phyloP scores from a whole-genome alignment of 148 eudicot species.

The Pouteria glomerata region DNA sequence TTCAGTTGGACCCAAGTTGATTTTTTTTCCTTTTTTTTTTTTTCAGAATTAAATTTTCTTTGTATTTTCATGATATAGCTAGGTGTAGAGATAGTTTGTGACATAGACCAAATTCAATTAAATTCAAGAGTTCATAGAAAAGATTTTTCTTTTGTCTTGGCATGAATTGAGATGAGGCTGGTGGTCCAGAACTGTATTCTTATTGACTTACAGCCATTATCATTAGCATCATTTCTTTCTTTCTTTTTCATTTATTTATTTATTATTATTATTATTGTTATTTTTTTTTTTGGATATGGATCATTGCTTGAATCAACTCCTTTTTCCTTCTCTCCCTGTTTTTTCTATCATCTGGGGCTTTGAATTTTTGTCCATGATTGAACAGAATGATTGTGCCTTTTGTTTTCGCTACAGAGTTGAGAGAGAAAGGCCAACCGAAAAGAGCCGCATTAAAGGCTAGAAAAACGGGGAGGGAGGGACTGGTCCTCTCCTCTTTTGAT shows the following conservation, averaged over 20 bases:
- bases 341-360: background rate
- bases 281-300: too few relatives aligned
- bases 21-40: background rate
- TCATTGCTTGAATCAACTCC: too few relatives aligned
- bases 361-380: slow-evolving; percentile 11
- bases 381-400: background rate
- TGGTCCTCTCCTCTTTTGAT: background rate
- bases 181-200: background rate
- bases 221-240: slow-evolving; percentile 3
- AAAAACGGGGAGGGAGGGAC: background rate
- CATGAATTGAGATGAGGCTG: background rate
- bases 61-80: slow-evolving; percentile 8
- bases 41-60: background rate
- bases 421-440: background rate
- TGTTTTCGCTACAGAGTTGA: slow-evolving; percentile 5
- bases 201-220: slow-evolving; percentile 22
- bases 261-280: too few relatives aligned
- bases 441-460: background rate
- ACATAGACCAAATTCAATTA: slow-evolving; percentile 14
- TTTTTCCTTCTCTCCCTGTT: background rate
- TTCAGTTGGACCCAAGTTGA: slow-evolving; percentile 31
- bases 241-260: too few relatives aligned
- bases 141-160: slow-evolving; percentile 4
- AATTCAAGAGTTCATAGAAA: background rate
- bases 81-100: slow-evolving; percentile 3